Conservation (phyloP, 2,329 filamentous ascomycete genomes). For the Apiospora hydei region DNA sequence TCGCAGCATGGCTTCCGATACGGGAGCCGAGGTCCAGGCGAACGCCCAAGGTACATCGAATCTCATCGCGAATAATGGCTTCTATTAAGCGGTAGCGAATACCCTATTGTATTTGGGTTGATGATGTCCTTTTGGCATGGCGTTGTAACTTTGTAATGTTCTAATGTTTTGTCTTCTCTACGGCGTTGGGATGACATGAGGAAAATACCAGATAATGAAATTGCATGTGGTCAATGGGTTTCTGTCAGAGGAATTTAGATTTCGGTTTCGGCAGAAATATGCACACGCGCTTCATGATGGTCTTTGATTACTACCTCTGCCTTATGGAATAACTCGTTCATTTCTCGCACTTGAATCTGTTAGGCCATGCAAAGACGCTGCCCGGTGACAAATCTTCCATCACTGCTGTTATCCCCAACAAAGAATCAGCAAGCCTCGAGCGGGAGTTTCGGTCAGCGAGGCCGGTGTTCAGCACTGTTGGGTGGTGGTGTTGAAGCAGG, state of each 20-base stretch:
- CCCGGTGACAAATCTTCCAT: too few species aligned
- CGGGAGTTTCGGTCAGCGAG: neutral
- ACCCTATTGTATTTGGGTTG: neutral
- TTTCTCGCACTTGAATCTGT: too few species aligned
- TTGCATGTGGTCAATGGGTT: neutral
- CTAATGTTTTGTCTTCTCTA: neutral
- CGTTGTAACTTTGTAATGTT: neutral
- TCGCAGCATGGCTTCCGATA: neutral
- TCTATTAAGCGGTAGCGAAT: neutral
- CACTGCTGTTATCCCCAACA: too few species aligned
- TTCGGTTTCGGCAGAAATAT: neutral
- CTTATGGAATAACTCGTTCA: neutral
- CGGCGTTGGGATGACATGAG: neutral
- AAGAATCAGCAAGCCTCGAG: too few species aligned
- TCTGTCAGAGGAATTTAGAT: neutral
- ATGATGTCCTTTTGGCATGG: neutral
- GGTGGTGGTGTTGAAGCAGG: neutral
- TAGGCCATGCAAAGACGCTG: too few species aligned
- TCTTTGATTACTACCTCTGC: neutral
- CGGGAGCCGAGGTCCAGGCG: neutral
- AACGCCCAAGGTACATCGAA: conserved; percentile 6
- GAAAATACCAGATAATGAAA: neutral
- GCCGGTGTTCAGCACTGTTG: neutral
- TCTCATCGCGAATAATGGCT: conserved; percentile 25
- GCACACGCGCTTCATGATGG: neutral